Evolutionary conservation across 2,329 filamentous ascomycete species (phyloP).

Genomic region (Coleophoma cylindrospora): DNA sequence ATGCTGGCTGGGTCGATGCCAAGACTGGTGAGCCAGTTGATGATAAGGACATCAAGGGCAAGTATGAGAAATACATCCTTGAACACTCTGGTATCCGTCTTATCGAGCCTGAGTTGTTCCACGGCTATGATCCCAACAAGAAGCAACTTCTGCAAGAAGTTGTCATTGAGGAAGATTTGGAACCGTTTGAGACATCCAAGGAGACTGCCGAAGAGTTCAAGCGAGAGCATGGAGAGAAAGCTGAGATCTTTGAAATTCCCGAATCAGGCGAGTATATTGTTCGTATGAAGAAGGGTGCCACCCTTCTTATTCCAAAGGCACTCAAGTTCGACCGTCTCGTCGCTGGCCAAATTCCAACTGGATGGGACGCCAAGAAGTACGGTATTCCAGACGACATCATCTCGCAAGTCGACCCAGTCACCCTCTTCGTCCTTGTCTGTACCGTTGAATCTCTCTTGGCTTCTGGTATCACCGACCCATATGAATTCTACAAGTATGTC

Average conservation of each 20-base stretch:
- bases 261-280: slow-evolving; percentile 94
- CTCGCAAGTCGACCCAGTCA: slow-evolving; percentile 93
- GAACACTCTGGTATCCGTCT: slow-evolving; percentile 96
- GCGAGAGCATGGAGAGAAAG: slow-evolving; percentile 94
- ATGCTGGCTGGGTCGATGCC: slow-evolving; percentile 93
- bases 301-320: slow-evolving; percentile 93
- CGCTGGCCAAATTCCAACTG: slow-evolving; percentile 92
- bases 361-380: slow-evolving; percentile 95
- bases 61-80: slow-evolving; percentile 95
- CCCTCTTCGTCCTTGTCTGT: slow-evolving; percentile 89
- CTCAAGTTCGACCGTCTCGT: slow-evolving; percentile 96
- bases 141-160: slow-evolving; percentile 98
- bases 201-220: slow-evolving; percentile 97
- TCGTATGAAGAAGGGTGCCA: slow-evolving; percentile 91
- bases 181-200: slow-evolving; percentile 95
- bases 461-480: slow-evolving; percentile 95
- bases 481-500: slow-evolving; percentile 99
- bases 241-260: slow-evolving; percentile 91
- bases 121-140: slow-evolving; percentile 95
- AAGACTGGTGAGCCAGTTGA: slow-evolving; percentile 95
- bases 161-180: slow-evolving; percentile 93
- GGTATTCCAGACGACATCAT: slow-evolving; percentile 98
- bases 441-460: slow-evolving; percentile 88
- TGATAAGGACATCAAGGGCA: slow-evolving; percentile 94
- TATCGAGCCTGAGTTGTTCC: slow-evolving; percentile 95